Evolutionary conservation across 2,329 filamentous ascomycete species (phyloP), one percentile per base, ranked within the genome.

Genomic region (Escovopsis sp.): DNA sequence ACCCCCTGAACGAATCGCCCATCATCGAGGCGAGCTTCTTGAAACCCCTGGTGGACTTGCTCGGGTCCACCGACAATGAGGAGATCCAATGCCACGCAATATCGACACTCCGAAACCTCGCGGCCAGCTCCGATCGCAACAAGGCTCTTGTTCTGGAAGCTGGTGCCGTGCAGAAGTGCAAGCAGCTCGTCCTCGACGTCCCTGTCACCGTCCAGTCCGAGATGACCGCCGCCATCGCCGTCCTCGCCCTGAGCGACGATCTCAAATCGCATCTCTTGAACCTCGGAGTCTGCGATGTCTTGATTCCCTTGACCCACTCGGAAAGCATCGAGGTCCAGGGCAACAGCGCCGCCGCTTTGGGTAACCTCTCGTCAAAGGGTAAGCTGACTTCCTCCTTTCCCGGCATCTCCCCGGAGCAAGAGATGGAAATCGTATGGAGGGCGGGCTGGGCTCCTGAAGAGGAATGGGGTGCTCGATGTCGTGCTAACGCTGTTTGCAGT

Each of bases 11-110:
- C 59, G 90, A 98, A 60, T 94, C 88, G 10, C 90, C 90, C 1
- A 98, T 98, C 45, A 98, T 98, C 50, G 90, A 98, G 51, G 88
- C 88, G 28, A 90, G 88, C 39, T 98, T 98, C 58, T 61, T 98
- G 40, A 87, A 86, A 54, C 90, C 90, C 1, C 62, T 98, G 37
- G 90, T 98, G 17, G 87, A 96, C 45, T 70, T 98, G 2, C 71
- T 98, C 7, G 88, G 90, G 35, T 92, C 86, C 9, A 94, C 87
- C 1, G 88, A 96, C 48, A 94, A 94, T 52, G 90, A 98, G 57
- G 90, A 98, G 55, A 98, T 98, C 35, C 90, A 98, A 55, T 98
- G 90, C 53, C 90, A 98, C 53, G 90, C 90, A 38, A 98, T 98
- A 45, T 96, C 90, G 5, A 98, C 90, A 0, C 70, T 98, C 33